Percentiles rank a stretch among this genome's conserved stretches.
phyloP scores from a whole-genome alignment of 805 yeast species.

The Hanseniaspora guilliermondii region DNA sequence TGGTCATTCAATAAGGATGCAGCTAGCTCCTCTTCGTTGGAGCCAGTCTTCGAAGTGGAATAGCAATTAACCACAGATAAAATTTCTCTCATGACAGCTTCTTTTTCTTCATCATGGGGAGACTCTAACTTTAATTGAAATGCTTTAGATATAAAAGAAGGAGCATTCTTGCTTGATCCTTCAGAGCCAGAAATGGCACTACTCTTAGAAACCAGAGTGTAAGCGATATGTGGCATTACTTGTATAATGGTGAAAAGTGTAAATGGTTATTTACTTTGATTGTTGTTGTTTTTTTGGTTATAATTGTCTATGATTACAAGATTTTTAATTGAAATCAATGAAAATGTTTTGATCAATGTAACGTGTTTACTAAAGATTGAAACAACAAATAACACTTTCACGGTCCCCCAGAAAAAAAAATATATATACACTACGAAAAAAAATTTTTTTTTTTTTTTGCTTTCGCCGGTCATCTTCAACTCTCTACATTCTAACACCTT shows the following conservation, averaged over 20 bases:
- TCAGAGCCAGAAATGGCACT: slow-evolving; percentile 10
- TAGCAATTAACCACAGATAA: slow-evolving; percentile 12
- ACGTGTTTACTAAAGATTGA: background rate
- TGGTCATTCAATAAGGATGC: slow-evolving; percentile 11
- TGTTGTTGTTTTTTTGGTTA: background rate
- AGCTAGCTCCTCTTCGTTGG: slow-evolving; percentile 13
- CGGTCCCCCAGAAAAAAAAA: background rate
- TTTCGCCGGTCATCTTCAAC: too few relatives aligned
- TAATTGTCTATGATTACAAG: too few relatives aligned
- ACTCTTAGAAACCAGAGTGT: slow-evolving; percentile 11
- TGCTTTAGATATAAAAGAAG: slow-evolving; percentile 10
- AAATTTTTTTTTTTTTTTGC: background rate
- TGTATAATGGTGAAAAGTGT: background rate
- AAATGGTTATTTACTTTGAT: background rate
- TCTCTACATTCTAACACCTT: too few relatives aligned
- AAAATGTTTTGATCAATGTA: background rate
- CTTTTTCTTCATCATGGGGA: slow-evolving; percentile 6
- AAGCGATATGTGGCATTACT: slow-evolving; percentile 5
- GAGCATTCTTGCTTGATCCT: slow-evolving; percentile 5
- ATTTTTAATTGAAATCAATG: too few relatives aligned
- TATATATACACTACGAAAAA: background rate
- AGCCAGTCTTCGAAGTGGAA: slow-evolving; percentile 4
- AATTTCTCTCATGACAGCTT: slow-evolving; percentile 13
- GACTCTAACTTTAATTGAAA: slow-evolving; percentile 11
- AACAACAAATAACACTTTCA: background rate